A percentile compares a stretch with the other conserved stretches of the same genome.
Conservation (phyloP, 306 rosid species). For the Vachellia collinsii region DNA sequence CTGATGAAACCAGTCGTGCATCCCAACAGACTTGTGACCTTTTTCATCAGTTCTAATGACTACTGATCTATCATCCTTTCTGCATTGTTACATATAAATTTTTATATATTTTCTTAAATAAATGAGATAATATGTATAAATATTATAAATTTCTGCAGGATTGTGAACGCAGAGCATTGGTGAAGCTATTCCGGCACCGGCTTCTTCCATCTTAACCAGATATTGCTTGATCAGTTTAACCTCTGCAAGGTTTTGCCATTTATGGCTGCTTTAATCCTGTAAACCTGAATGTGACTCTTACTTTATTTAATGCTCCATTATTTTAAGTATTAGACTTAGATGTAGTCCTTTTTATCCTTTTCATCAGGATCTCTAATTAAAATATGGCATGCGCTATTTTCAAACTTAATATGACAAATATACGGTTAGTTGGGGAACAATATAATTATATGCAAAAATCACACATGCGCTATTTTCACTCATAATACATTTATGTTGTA, state of each 20-base stretch:
- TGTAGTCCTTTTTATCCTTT: not conserved
- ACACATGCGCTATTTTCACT: too few species aligned
- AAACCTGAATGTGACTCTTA: not conserved
- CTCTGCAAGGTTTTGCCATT: slow-evolving; percentile 29
- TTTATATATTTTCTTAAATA: not conserved
- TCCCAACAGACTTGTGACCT: not conserved
- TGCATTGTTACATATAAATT: not conserved
- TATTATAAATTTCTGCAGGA: slow-evolving; percentile 57
- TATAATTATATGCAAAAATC: not conserved
- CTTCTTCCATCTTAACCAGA: slow-evolving; percentile 51
- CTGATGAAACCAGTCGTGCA: not conserved
- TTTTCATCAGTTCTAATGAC: slow-evolving; percentile 1
- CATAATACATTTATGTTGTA: not conserved
- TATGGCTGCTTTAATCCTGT: slow-evolving; percentile 18
- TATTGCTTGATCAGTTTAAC: slow-evolving; percentile 43
- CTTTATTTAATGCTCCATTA: not conserved
- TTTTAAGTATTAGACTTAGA: slow-evolving; percentile 9
- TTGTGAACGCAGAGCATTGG: slow-evolving; percentile 88
- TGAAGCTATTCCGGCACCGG: slow-evolving; percentile 84
- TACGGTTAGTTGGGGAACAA: not conserved
- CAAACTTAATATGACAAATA: not conserved
- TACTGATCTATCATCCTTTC: not conserved
- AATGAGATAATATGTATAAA: slow-evolving; percentile 10
- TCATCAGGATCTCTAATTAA: not conserved
- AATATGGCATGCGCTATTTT: not conserved